A percentile compares a stretch with the other conserved stretches of the same genome.
Conservation (phyloP, 352 stramenopile genomes). For the Pythium monospermum region DNA sequence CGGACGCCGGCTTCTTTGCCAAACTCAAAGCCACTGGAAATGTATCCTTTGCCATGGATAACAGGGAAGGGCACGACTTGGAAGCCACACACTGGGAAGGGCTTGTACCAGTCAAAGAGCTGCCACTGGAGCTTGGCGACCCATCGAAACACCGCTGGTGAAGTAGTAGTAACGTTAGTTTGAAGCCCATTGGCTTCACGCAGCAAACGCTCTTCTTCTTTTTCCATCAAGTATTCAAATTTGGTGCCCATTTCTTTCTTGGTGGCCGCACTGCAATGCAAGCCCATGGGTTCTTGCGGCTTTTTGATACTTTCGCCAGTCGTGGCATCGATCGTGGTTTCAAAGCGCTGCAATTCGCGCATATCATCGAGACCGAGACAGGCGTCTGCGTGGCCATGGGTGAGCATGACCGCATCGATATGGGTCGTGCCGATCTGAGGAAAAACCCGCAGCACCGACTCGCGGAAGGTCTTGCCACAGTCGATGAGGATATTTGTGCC, state of each 20-base stretch:
- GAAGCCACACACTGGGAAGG: constrained; percentile 46
- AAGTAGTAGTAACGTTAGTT: too few relatives aligned
- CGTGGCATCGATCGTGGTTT: constrained; percentile 41
- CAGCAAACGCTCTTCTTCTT: constrained; percentile 13
- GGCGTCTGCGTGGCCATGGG: constrained; percentile 83
- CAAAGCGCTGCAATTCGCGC: constrained; percentile 66
- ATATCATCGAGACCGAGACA: constrained; percentile 81
- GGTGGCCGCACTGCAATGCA: constrained; percentile 62
- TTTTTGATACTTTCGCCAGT: constrained; percentile 66
- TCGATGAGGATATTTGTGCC: constrained; percentile 74
- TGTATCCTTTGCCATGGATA: constrained; percentile 74
- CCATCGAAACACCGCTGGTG: constrained; percentile 61
- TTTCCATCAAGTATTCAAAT: constrained; percentile 78
- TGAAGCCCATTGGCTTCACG: constrained; percentile 13
- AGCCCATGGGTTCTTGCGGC: constrained; percentile 36
- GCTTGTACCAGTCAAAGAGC: constrained; percentile 42
- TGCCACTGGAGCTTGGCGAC: constrained; percentile 72
- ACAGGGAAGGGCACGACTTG: constrained; percentile 70
- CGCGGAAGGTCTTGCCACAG: constrained; percentile 88
- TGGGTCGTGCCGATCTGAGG: constrained; percentile 38
- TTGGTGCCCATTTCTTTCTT: constrained; percentile 52
- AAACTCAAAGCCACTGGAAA: constrained; percentile 79
- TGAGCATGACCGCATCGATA: constrained; percentile 75
- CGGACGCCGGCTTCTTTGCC: constrained; percentile 54
- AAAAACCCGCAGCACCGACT: constrained; percentile 63